phyloP scores from a whole-genome alignment of 371 early-diverging fungal species.

The Mucor irregularis region DNA sequence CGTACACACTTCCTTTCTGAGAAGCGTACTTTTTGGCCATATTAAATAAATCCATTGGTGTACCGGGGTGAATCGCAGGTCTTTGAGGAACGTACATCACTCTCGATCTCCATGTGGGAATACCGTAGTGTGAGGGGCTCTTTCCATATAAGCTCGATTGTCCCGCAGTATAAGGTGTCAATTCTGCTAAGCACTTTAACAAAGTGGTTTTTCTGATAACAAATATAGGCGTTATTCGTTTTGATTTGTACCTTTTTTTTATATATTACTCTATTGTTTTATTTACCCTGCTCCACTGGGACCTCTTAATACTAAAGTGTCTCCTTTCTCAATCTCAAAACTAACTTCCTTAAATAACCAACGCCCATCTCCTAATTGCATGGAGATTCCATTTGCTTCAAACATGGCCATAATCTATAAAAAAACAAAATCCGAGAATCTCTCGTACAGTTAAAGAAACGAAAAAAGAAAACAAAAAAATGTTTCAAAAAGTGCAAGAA shows the following conservation, averaged over 20 bases:
- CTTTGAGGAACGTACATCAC: constrained; percentile 90
- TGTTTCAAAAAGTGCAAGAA: too few species aligned
- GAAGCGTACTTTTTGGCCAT: constrained; percentile 58
- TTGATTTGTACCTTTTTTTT: neutral
- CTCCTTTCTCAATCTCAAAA: constrained; percentile 55
- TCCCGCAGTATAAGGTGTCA: constrained; percentile 68
- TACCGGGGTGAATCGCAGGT: constrained; percentile 73
- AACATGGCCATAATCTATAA: constrained; percentile 12
- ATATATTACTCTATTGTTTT: neutral
- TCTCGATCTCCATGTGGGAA: constrained; percentile 75
- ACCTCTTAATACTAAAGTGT: constrained; percentile 66
- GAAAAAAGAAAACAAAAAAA: neutral
- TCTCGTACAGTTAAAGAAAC: too few species aligned
- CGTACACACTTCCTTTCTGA: too few species aligned
- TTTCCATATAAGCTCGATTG: constrained; percentile 56
- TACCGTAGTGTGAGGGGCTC: constrained; percentile 62
- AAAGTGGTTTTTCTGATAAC: constrained; percentile 77
- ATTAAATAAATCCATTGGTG: constrained; percentile 70
- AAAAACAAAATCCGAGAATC: too few species aligned
- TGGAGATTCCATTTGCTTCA: constrained; percentile 22
- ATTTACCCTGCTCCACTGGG: constrained; percentile 75
- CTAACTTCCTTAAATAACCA: constrained; percentile 66
- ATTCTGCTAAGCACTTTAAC: constrained; percentile 79
- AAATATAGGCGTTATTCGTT: neutral
- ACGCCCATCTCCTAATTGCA: constrained; percentile 42